Conservation (phyloP, 2,329 filamentous ascomycete genomes). For the Diaporthe sp. region DNA sequence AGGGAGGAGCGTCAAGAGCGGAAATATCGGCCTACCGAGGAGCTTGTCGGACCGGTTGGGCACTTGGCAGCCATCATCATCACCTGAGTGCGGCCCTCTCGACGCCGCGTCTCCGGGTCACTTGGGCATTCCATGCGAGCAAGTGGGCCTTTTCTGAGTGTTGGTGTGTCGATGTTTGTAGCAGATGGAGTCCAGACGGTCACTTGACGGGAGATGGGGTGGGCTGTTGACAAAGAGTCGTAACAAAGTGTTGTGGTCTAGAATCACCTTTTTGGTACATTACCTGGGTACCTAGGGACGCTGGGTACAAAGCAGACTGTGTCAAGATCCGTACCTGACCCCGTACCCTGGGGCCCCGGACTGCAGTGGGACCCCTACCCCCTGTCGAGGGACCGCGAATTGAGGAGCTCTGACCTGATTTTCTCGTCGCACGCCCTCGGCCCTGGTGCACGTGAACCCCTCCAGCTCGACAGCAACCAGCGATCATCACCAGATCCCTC, state of each 20-base stretch:
- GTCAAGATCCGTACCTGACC: neutral
- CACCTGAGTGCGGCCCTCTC: constrained; percentile 1
- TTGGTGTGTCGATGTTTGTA: neutral
- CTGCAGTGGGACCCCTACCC: constrained; percentile 11
- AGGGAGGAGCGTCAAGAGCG: neutral
- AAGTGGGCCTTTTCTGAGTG: constrained; percentile 6
- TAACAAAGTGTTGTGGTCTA: neutral
- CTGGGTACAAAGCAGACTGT: neutral
- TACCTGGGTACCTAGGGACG: no score
- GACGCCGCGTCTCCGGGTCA: neutral
- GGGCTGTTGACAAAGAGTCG: constrained; percentile 22
- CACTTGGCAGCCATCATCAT: constrained; percentile 14
- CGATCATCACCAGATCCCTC: constrained; percentile 15
- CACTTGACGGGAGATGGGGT: neutral
- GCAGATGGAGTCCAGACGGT: constrained; percentile 4
- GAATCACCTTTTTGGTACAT: no score
- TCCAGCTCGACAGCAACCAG: neutral
- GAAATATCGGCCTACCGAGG: neutral
- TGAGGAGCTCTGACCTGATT: constrained; percentile 27
- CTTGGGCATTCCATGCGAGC: neutral
- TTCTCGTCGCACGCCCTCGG: neutral
- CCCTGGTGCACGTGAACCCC: constrained; percentile 5
- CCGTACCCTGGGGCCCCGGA: constrained; percentile 14
- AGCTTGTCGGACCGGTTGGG: neutral
- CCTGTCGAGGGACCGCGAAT: constrained; percentile 8